Evolutionary conservation across 2,329 filamentous ascomycete species (phyloP).

Genomic region (Juglanconis oblonga): DNA sequence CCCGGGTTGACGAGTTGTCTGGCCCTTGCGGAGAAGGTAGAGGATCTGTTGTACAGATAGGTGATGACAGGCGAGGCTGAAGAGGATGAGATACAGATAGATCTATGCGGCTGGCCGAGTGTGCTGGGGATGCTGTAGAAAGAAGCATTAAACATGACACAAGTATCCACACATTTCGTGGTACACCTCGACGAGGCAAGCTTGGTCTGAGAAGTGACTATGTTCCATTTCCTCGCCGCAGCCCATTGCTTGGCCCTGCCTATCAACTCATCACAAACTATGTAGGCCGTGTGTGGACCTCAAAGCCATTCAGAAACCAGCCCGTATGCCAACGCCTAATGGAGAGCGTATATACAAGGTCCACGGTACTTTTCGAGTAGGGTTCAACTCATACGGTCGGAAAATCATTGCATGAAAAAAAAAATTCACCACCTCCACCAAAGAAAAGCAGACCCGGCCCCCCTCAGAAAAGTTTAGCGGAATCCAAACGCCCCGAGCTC

Average conservation of each 20-base stretch:
- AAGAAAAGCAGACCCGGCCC: neutral
- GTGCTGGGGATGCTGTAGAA: no score
- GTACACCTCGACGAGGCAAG: no score
- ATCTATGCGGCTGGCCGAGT: no score
- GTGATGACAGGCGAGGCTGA: neutral
- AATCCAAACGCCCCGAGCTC: neutral
- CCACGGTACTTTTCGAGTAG: neutral
- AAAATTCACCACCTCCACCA: neutral
- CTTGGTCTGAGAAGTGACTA: no score
- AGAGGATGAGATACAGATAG: neutral
- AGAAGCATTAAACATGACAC: no score
- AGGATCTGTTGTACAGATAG: conserved; percentile 43
- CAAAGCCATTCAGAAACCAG: neutral
- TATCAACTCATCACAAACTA: neutral
- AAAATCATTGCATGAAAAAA: neutral
- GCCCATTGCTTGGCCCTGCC: neutral
- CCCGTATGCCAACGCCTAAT: neutral
- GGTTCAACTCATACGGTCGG: neutral
- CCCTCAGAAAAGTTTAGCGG: neutral
- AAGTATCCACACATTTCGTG: no score
- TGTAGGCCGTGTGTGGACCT: neutral
- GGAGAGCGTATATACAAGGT: neutral
- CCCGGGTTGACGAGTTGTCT: conserved; percentile 84
- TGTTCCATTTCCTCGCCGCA: no score
- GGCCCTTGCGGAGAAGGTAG: conserved; percentile 79